Conservation (phyloP, 2,329 filamentous ascomycete genomes). For the Colletotrichum filicis region DNA sequence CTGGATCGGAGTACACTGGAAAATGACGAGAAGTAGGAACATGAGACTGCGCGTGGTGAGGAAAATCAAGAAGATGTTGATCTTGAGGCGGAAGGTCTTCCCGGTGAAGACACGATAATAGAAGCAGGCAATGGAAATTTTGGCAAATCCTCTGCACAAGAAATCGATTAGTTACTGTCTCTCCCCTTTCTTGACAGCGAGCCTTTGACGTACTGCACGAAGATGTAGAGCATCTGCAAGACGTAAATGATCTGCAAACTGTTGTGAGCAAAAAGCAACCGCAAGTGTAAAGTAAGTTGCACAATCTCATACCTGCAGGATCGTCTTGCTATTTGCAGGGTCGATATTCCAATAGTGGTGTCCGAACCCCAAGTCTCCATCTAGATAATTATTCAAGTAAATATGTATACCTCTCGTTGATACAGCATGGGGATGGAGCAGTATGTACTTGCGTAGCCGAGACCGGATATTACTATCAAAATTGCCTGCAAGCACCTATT, state of each 20-base stretch:
- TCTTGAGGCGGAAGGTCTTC: conserved; percentile 16
- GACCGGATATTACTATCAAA: too few relatives aligned
- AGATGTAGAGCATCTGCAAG: conserved; percentile 39
- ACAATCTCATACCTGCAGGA: conserved; percentile 18
- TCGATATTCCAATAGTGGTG: conserved; percentile 39
- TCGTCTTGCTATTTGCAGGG: conserved; percentile 20
- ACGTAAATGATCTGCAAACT: conserved; percentile 33
- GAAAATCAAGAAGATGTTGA: conserved; percentile 11
- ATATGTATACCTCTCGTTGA: too few relatives aligned
- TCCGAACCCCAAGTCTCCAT: conserved; percentile 35
- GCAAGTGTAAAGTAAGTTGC: neutral
- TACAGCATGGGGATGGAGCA: too few relatives aligned
- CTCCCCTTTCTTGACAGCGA: accelerated
- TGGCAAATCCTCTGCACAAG: conserved; percentile 31
- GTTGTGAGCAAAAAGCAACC: neutral
- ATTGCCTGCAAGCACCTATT: too few relatives aligned
- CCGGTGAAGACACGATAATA: conserved; percentile 37
- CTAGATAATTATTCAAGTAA: neutral
- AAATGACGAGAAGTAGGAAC: conserved; percentile 35
- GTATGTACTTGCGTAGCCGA: neutral
- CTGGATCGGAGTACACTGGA: conserved; percentile 37
- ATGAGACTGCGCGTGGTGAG: conserved; percentile 11
- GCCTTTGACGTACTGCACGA: conserved; percentile 27
- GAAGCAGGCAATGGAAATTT: conserved; percentile 40
- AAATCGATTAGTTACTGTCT: neutral